phyloP scores from a whole-genome alignment of 2,329 filamentous ascomycete species.

The Colletotrichum aenigma region DNA sequence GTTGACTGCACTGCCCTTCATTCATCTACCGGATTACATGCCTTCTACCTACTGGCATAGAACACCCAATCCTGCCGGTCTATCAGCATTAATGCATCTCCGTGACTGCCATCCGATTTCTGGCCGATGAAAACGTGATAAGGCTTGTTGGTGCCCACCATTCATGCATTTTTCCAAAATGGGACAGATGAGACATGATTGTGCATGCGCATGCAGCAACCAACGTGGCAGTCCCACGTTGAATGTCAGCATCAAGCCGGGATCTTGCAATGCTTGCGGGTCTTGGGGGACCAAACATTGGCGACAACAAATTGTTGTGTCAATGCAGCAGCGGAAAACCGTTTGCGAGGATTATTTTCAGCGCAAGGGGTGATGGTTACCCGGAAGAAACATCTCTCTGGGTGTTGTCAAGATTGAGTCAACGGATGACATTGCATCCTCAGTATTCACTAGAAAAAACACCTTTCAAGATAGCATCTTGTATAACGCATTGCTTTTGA shows the following conservation, averaged over 20 bases:
- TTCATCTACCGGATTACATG: background rate
- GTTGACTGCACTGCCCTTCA: background rate
- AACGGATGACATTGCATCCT: background rate
- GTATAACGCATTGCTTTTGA: background rate
- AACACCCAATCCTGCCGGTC: background rate
- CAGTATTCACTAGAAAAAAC: background rate
- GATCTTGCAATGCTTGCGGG: background rate
- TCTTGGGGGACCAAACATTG: background rate
- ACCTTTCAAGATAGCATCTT: background rate
- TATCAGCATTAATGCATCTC: background rate
- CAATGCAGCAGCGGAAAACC: background rate
- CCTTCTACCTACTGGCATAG: background rate
- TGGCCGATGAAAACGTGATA: background rate
- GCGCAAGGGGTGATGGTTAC: too few relatives aligned
- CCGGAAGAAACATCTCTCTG: background rate
- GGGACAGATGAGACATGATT: background rate
- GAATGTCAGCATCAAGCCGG: background rate
- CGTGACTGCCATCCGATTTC: background rate
- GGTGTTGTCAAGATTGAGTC: background rate
- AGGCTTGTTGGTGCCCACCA: background rate
- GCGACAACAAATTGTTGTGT: background rate
- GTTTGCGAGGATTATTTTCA: background rate
- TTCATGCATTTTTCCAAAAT: background rate
- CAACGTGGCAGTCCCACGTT: background rate
- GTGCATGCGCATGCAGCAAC: background rate